Evolutionary conservation across 768 basidiomycete species (phyloP).

Genomic region (Kwoniella shandongensis): DNA sequence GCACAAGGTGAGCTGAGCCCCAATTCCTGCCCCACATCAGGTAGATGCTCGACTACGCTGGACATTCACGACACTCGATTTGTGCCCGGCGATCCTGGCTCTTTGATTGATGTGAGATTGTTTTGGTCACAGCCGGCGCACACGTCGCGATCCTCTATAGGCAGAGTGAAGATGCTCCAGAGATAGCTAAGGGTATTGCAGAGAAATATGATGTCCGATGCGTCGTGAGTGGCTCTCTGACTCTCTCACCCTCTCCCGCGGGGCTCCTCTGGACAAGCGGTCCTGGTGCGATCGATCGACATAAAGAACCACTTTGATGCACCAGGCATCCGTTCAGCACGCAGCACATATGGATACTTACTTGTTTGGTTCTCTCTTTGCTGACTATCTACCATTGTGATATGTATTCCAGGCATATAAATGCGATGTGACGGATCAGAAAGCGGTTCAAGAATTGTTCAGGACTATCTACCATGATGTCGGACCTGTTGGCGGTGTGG

Average conservation of each 20-base stretch:
- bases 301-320: too few relatives aligned
- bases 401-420: conserved; percentile 40
- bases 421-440: conserved; percentile 41
- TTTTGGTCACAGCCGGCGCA: conserved; percentile 38
- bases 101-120: background rate
- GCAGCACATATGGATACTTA: background rate
- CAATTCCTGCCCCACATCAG: conserved; percentile 1
- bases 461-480: conserved; percentile 41
- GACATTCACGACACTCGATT: too few relatives aligned
- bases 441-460: conserved; percentile 36
- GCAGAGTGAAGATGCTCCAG: conserved; percentile 34
- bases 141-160: conserved; percentile 47
- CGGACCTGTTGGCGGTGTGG: conserved; percentile 48
- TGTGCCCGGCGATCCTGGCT: too few relatives aligned
- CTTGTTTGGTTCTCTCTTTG: background rate
- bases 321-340: too few relatives aligned
- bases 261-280: too few relatives aligned
- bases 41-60: too few relatives aligned
- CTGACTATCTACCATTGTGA: too few relatives aligned
- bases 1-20: conserved; percentile 31
- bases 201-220: conserved; percentile 42
- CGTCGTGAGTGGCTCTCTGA: conserved; percentile 33
- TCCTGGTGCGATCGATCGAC: too few relatives aligned
- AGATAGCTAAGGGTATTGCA: conserved; percentile 43
- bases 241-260: too few relatives aligned